phyloP scores from a whole-genome alignment of 768 basidiomycete genomes.

The Paxillus involutus region DNA sequence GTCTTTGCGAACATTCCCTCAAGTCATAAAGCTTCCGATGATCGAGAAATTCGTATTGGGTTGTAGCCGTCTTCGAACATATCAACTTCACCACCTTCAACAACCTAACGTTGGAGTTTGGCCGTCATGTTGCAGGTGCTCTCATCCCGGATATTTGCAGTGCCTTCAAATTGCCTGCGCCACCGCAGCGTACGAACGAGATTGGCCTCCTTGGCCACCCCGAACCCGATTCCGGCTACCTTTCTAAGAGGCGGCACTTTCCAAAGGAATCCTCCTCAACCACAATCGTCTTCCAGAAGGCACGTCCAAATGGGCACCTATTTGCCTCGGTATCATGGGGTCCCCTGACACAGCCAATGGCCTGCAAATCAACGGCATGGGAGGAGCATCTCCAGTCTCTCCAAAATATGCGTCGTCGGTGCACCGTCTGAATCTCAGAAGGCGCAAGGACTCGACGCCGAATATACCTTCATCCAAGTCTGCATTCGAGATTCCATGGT shows the following conservation, averaged over 20 bases:
- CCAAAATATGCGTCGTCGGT: constrained; percentile 71
- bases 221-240: constrained; percentile 18
- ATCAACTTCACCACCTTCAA: too few relatives aligned
- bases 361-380: constrained; percentile 80
- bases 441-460: constrained; percentile 51
- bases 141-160: neutral
- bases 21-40: too few relatives aligned
- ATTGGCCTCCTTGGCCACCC: neutral
- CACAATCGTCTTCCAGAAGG: constrained; percentile 51
- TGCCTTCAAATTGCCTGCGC: too few relatives aligned
- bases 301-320: constrained; percentile 50
- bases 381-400: constrained; percentile 72
- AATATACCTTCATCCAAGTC: constrained; percentile 71
- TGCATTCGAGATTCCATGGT: constrained; percentile 57
- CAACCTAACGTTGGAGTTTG: too few relatives aligned
- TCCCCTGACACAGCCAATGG: constrained; percentile 70
- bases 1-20: too few relatives aligned
- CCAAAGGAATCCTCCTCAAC: constrained; percentile 72
- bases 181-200: neutral
- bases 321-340: constrained; percentile 78
- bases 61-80: too few relatives aligned
- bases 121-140: neutral
- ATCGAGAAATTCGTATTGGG: too few relatives aligned
- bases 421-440: constrained; percentile 43
- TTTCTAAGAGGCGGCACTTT: constrained; percentile 76